Evolutionary conservation across 371 early-diverging fungal genomes (phyloP).

Genomic region (Mucor piriformis): DNA sequence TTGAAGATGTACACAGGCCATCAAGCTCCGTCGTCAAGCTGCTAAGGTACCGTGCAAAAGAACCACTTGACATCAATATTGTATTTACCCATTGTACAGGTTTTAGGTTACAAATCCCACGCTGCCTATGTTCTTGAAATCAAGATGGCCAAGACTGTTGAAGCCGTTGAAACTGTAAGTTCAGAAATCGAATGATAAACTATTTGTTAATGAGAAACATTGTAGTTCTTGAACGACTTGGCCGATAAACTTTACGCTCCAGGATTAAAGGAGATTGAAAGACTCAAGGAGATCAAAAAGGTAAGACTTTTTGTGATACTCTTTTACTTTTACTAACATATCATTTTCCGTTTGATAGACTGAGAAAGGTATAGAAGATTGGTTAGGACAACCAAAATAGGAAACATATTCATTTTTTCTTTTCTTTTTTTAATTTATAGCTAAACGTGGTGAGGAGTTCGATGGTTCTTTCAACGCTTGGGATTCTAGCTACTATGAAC

Average conservation of each 20-base stretch:
- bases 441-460: constrained; percentile 43
- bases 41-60: constrained; percentile 44
- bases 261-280: constrained; percentile 63
- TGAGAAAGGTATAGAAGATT: constrained; percentile 30
- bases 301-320: constrained; percentile 9
- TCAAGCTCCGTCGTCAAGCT: constrained; percentile 57
- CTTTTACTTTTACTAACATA: neutral
- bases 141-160: constrained; percentile 85
- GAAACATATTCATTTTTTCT: neutral
- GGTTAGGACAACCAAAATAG: neutral
- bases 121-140: constrained; percentile 76
- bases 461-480: constrained; percentile 68
- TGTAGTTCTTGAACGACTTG: constrained; percentile 71
- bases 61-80: neutral
- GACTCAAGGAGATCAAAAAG: constrained; percentile 61
- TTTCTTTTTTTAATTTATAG: constrained; percentile 2
- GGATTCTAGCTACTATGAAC: constrained; percentile 80
- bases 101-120: constrained; percentile 79
- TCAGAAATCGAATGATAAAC: neutral
- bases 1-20: constrained; percentile 38
- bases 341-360: constrained; percentile 14
- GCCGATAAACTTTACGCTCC: constrained; percentile 55
- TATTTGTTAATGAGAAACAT: neutral
- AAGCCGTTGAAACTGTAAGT: constrained; percentile 58
- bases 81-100: constrained; percentile 8